Percentiles rank a stretch among this genome's conserved stretches.
Conservation (phyloP, 106 monocot species). For the Dioscorea zingiberensis region DNA sequence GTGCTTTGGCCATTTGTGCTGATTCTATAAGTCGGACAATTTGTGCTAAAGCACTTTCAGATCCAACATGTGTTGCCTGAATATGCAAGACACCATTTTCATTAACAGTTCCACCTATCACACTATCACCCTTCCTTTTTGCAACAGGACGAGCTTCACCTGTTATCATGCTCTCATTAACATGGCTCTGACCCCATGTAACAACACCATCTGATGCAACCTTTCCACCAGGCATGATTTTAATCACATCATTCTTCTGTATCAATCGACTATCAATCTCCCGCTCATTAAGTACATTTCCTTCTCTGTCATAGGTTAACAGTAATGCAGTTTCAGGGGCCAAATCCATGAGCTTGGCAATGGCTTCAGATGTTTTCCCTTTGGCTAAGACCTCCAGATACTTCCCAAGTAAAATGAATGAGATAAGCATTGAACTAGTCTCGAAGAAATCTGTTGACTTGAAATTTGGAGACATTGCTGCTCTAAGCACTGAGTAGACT, state of each 20-base stretch:
- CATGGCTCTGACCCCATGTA: slow-evolving; percentile 87
- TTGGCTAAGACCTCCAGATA: slow-evolving; percentile 86
- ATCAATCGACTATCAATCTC: slow-evolving; percentile 77
- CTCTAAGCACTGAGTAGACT: slow-evolving; percentile 66
- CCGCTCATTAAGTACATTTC: slow-evolving; percentile 48
- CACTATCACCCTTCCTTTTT: slow-evolving; percentile 68
- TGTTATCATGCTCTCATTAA: slow-evolving; percentile 96
- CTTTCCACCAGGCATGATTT: slow-evolving; percentile 72
- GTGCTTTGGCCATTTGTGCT: slow-evolving; percentile 94
- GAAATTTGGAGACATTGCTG: slow-evolving; percentile 44
- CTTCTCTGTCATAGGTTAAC: slow-evolving; percentile 45
- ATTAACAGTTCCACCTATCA: slow-evolving; percentile 88
- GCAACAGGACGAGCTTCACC: slow-evolving; percentile 79
- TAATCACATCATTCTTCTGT: slow-evolving; percentile 85
- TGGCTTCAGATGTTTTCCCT: slow-evolving; percentile 86
- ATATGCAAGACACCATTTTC: slow-evolving; percentile 89
- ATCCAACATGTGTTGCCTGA: slow-evolving; percentile 65
- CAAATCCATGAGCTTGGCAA: slow-evolving; percentile 85
- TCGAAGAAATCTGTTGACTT: slow-evolving; percentile 77
- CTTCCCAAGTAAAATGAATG: slow-evolving; percentile 84
- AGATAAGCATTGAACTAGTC: slow-evolving; percentile 94
- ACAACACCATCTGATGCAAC: slow-evolving; percentile 81
- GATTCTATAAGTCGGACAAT: slow-evolving; percentile 88
- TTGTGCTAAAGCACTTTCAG: slow-evolving; percentile 72
- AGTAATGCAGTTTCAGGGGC: slow-evolving; percentile 75